Evolutionary conservation across 192 early-diverging fungal genomes (phyloP).

Genomic region (Dissophora globulifera): DNA sequence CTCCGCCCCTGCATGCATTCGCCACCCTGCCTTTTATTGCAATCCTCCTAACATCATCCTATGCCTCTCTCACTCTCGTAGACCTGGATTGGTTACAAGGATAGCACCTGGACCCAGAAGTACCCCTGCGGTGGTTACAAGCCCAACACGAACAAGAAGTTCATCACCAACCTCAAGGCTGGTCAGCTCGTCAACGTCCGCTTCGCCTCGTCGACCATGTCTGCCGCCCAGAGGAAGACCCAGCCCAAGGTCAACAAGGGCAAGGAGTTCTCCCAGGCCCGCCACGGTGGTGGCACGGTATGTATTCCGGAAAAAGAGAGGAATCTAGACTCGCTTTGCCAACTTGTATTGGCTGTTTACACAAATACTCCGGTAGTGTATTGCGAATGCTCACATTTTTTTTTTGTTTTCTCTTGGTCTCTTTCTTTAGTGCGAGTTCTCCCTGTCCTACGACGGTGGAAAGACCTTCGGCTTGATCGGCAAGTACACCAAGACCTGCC

Average conservation of each 20-base stretch:
- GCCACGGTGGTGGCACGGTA: conserved; percentile 69
- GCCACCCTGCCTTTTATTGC: background rate
- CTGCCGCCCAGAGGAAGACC: conserved; percentile 17
- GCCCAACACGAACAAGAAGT: no score
- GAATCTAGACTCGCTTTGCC: no score
- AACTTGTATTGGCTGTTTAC: no score
- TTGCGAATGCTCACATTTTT: no score
- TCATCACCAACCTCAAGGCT: conserved; percentile 60
- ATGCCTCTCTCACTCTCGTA: background rate
- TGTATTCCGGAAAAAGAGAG: background rate
- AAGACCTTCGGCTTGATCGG: conserved; percentile 59
- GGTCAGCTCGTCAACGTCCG: conserved; percentile 60
- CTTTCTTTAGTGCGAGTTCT: conserved; percentile 69
- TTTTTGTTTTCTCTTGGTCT: no score
- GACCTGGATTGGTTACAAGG: conserved; percentile 49
- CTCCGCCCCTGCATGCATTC: background rate
- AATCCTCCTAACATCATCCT: background rate
- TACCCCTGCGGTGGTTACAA: conserved; percentile 56
- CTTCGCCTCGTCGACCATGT: conserved; percentile 53
- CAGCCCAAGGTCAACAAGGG: conserved; percentile 40
- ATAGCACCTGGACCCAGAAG: conserved; percentile 23
- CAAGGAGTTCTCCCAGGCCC: conserved; percentile 56
- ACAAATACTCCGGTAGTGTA: background rate
- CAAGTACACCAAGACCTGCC: conserved; percentile 51
- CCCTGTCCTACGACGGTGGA: conserved; percentile 72